Percentiles rank a stretch among this genome's conserved stretches.
Conservation (phyloP, 2,329 filamentous ascomycete genomes). For the Calonectria multiphialidica region DNA sequence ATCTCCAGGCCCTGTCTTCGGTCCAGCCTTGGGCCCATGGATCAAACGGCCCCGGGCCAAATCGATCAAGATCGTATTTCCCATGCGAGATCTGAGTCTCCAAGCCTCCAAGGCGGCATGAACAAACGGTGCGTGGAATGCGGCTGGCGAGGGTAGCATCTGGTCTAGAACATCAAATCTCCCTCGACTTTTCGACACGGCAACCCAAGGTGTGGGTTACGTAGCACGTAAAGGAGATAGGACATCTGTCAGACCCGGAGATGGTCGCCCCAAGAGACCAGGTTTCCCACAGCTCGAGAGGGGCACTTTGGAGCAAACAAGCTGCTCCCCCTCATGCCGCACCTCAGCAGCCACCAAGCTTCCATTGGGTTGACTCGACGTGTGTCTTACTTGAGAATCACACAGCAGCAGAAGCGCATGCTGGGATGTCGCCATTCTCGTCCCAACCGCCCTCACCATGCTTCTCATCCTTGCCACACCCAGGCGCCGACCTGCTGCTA, state of each 20-base stretch:
- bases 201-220: neutral
- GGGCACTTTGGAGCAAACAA: neutral
- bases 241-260: neutral
- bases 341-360: neutral
- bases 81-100: neutral
- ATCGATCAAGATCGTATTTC: neutral
- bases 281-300: neutral
- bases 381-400: neutral
- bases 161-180: neutral
- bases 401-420: neutral
- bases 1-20: neutral
- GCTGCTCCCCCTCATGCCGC: neutral
- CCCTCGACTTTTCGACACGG: neutral
- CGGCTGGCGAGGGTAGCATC: neutral
- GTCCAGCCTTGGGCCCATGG: too few species aligned
- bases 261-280: constrained; percentile 9
- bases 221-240: neutral
- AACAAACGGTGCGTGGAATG: neutral
- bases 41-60: neutral
- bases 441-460: neutral
- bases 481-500: neutral
- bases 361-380: neutral
- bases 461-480: neutral
- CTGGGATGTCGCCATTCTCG: constrained; percentile 6
- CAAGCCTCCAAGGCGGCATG: neutral